Conservation (phyloP, 2,329 filamentous ascomycete species). For the Claviceps humidiphila region DNA sequence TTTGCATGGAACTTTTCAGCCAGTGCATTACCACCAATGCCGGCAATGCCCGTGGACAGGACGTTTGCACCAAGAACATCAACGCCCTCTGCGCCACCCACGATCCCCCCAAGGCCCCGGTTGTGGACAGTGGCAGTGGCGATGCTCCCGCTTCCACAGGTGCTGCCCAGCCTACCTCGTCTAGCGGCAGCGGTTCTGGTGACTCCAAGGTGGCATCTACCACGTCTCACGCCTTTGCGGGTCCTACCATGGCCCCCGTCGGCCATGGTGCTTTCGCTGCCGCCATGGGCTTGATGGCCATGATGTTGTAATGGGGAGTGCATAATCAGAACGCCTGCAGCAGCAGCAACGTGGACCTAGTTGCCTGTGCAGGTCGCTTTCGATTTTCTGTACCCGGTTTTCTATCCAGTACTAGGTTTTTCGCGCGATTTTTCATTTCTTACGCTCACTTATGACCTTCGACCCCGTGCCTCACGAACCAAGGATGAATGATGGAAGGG, state of each 20-base stretch:
- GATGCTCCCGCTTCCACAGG: constrained; percentile 15
- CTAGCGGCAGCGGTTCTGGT: constrained; percentile 8
- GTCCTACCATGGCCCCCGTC: constrained; percentile 27
- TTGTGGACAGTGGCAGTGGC: constrained; percentile 9
- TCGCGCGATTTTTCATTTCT: constrained; percentile 7
- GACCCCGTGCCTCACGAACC: constrained; percentile 8
- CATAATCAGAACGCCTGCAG: neutral
- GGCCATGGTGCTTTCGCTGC: constrained; percentile 33
- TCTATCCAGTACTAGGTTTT: constrained; percentile 17
- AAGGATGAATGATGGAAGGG: constrained; percentile 12
- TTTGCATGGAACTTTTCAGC: constrained; percentile 35
- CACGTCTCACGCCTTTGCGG: constrained; percentile 20
- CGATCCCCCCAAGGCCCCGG: constrained; percentile 21
- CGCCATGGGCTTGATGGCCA: constrained; percentile 39
- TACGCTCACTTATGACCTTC: constrained; percentile 2
- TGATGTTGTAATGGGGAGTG: constrained; percentile 28
- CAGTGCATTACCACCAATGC: constrained; percentile 33
- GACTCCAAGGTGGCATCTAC: constrained; percentile 19
- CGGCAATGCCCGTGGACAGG: constrained; percentile 29
- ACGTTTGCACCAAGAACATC: constrained; percentile 35
- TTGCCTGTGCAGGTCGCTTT: constrained; percentile 11
- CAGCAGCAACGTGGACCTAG: neutral
- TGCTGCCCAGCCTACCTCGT: constrained; percentile 11
- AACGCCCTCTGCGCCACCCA: constrained; percentile 30
- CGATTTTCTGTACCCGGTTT: constrained; percentile 21